A percentile compares a stretch with the other conserved stretches of the same genome.
phyloP scores from a whole-genome alignment of 2,329 filamentous ascomycete species.

The Aurifilum marmelostoma region DNA sequence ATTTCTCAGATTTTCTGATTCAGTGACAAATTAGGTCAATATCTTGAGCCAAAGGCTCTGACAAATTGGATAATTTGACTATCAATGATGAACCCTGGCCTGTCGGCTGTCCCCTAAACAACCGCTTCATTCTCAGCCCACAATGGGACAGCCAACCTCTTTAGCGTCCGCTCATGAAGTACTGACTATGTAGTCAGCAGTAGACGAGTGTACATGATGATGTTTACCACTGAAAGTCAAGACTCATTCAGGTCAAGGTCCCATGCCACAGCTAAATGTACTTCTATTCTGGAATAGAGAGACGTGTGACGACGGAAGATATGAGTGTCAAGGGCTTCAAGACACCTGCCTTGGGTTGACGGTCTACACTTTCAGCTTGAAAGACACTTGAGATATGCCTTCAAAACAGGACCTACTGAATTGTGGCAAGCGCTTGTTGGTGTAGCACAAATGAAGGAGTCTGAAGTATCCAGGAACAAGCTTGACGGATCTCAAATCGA shows the following conservation, averaged over 20 bases:
- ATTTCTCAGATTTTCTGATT: not conserved
- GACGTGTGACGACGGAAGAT: no score
- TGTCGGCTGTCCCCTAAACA: not conserved
- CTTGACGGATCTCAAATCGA: not conserved
- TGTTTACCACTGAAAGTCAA: not conserved
- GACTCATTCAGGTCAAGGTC: no score
- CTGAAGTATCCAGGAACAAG: not conserved
- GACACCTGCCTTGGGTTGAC: not conserved
- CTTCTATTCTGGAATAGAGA: no score
- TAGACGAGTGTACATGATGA: not conserved
- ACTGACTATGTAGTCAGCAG: not conserved
- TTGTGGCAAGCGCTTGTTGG: not conserved
- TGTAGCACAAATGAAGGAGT: not conserved
- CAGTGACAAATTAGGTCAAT: no score
- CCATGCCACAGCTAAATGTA: not conserved
- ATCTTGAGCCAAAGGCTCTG: no score
- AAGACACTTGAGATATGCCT: no score
- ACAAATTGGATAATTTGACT: not conserved
- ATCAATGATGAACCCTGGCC: no score
- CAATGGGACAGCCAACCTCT: not conserved
- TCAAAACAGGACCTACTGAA: not conserved
- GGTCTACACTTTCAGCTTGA: no score
- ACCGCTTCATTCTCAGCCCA: not conserved
- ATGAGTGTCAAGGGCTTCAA: conserved; percentile 1
- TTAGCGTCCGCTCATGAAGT: not conserved